Conservation (phyloP, 257 asterid genomes). For the Solanum pennellii region DNA sequence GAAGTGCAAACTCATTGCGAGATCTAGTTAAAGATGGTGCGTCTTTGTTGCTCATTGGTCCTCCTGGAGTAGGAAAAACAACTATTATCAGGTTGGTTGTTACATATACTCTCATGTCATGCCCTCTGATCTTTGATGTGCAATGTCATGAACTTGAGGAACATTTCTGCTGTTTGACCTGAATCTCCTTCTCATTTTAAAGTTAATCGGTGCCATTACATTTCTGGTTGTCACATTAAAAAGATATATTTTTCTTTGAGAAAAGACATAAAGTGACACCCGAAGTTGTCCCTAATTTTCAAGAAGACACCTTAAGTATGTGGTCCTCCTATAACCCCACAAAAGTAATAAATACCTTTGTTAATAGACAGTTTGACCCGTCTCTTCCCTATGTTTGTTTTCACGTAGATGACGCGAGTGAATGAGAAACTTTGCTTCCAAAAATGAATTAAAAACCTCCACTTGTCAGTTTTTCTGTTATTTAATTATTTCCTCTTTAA, state of each 20-base stretch:
- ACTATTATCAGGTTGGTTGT: conserved; percentile 77
- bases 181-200: not conserved
- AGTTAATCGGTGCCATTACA: not conserved
- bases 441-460: not conserved
- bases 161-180: not conserved
- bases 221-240: not conserved
- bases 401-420: not conserved
- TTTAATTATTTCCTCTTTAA: not conserved
- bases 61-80: conserved; percentile 98
- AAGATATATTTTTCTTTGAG: not conserved
- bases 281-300: not conserved
- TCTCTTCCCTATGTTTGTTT: not conserved
- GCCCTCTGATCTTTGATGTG: not conserved
- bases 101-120: not conserved
- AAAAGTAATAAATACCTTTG: not conserved
- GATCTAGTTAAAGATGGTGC: conserved; percentile 75
- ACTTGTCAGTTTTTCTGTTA: not conserved
- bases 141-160: not conserved
- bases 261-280: not conserved
- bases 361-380: not conserved
- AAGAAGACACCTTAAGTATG: not conserved
- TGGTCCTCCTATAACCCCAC: not conserved
- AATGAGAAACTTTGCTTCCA: not conserved
- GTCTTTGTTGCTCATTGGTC: conserved; percentile 81
- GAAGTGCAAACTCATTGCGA: conserved; percentile 77